These are phyloP conservation scores for Auricularia heimuer DNA, from an alignment of 768 basidiomycete genomes.

Conservation along the genomic window DNA sequence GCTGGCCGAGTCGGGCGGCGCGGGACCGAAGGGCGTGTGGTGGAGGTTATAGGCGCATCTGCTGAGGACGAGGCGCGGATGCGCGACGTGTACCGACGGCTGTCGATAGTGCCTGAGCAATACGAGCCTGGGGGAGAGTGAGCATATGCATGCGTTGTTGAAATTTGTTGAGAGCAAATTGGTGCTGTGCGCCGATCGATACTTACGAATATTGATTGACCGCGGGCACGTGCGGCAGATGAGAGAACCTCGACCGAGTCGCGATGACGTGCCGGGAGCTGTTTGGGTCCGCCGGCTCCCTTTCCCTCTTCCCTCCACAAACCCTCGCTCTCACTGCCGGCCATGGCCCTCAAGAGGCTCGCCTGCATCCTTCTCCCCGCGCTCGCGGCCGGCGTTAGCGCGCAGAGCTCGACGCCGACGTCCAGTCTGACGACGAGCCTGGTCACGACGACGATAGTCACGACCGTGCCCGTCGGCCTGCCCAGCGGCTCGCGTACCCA, in stretches of 20 bases:
- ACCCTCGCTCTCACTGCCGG: not conserved
- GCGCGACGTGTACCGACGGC: not conserved
- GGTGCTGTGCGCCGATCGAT: conserved; percentile 23
- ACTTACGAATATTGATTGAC: conserved; percentile 26
- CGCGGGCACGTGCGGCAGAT: conserved; percentile 10
- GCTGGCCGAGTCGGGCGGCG: conserved; percentile 72
- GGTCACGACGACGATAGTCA: not conserved
- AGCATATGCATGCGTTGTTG: not conserved
- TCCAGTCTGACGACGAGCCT: not conserved
- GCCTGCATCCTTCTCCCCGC: not conserved
- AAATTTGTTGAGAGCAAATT: not conserved
- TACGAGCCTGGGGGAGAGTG: conserved; percentile 13
- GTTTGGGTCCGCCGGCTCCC: conserved; percentile 7
- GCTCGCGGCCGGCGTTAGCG: not conserved
- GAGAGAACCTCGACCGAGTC: conserved; percentile 13
- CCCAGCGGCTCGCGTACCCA: conserved; percentile 31
- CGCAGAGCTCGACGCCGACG: not conserved
- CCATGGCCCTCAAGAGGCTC: conserved; percentile 1
- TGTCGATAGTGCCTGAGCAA: not conserved
- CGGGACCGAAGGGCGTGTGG: conserved; percentile 53
- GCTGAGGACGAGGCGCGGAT: conserved; percentile 14
- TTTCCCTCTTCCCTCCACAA: conserved; percentile 17
- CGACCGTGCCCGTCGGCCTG: conserved; percentile 39
- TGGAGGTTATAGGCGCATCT: conserved; percentile 43
- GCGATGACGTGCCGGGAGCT: conserved; percentile 15